Evolutionary conservation across 2,329 filamentous ascomycete genomes (phyloP).

Genomic region (Botrytis byssoidea): DNA sequence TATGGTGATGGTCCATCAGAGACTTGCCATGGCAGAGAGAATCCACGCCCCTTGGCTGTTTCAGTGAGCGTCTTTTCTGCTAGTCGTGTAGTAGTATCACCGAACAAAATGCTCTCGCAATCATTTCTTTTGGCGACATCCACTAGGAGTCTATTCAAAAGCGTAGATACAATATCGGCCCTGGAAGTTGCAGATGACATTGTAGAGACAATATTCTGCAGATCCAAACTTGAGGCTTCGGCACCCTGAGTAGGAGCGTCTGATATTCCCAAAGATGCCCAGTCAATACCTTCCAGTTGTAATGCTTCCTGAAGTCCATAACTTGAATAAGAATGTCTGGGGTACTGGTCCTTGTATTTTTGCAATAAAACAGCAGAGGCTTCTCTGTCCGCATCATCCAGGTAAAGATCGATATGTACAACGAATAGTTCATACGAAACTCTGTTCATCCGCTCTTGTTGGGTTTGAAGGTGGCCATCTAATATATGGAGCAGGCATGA

Average conservation of each 20-base stretch:
- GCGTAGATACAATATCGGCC: conserved; percentile 68
- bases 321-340: conserved; percentile 61
- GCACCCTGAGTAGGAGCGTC: conserved; percentile 21
- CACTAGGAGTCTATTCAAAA: conserved; percentile 71
- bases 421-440: conserved; percentile 66
- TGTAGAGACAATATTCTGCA: conserved; percentile 51
- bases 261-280: conserved; percentile 45
- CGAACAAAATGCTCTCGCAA: conserved; percentile 75
- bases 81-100: conserved; percentile 82
- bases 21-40: conserved; percentile 76
- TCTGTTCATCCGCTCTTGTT: conserved; percentile 62
- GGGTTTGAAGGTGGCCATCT: conserved; percentile 64
- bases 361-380: conserved; percentile 41
- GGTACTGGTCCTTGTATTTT: conserved; percentile 57
- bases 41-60: conserved; percentile 88
- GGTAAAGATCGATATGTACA: conserved; percentile 46
- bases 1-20: conserved; percentile 60
- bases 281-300: conserved; percentile 51
- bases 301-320: conserved; percentile 65
- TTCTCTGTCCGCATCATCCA: conserved; percentile 35
- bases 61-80: conserved; percentile 83
- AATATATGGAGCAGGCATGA: conserved; percentile 74
- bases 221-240: conserved; percentile 31
- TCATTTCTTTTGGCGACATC: conserved; percentile 56
- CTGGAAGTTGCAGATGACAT: conserved; percentile 73